Percentiles rank a stretch among this genome's conserved stretches.
These are phyloP conservation scores for Trematosphaeria pertusa DNA, from an alignment of 2,329 filamentous ascomycete genomes.

Conservation along the genomic window DNA sequence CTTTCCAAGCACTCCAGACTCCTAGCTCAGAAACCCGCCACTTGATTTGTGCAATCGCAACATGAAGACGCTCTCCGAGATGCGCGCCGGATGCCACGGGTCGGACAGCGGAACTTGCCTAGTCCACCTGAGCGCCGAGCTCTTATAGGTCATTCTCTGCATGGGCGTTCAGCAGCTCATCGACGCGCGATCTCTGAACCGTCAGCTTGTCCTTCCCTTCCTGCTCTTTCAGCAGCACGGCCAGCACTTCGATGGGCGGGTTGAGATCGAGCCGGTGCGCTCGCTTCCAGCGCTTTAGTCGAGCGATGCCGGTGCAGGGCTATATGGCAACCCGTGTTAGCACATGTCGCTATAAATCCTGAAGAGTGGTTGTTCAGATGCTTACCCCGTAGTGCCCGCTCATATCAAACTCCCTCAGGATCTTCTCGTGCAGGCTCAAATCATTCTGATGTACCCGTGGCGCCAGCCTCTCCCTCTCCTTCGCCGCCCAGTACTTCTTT, in stretches of 20 bases:
- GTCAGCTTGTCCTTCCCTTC: conserved; percentile 57
- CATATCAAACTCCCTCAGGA: conserved; percentile 90
- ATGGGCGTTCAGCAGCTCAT: conserved; percentile 65
- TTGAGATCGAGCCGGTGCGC: conserved; percentile 82
- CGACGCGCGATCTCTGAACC: conserved; percentile 75
- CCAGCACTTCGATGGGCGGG: conserved; percentile 88
- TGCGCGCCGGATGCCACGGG: no score
- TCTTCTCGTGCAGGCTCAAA: conserved; percentile 78
- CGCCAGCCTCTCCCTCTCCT: conserved; percentile 73
- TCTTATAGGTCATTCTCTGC: no score
- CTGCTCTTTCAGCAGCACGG: conserved; percentile 79
- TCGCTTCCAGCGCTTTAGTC: conserved; percentile 85
- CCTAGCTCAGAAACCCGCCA: no score
- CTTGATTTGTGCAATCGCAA: no score
- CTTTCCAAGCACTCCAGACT: no score
- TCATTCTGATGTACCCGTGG: conserved; percentile 79
- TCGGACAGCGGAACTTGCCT: no score
- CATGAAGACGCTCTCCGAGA: no score
- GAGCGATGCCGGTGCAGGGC: conserved; percentile 86
- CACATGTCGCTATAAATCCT: background rate
- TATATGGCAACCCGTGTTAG: conserved; percentile 46
- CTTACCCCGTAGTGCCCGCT: conserved; percentile 90
- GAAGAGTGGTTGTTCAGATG: conserved; percentile 3
- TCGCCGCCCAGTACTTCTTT: conserved; percentile 75
- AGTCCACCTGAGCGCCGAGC: no score